Percentiles rank a stretch among this genome's conserved stretches.
Conservation (phyloP, 2,329 filamentous ascomycete species). For the Botrytis sinoallii region DNA sequence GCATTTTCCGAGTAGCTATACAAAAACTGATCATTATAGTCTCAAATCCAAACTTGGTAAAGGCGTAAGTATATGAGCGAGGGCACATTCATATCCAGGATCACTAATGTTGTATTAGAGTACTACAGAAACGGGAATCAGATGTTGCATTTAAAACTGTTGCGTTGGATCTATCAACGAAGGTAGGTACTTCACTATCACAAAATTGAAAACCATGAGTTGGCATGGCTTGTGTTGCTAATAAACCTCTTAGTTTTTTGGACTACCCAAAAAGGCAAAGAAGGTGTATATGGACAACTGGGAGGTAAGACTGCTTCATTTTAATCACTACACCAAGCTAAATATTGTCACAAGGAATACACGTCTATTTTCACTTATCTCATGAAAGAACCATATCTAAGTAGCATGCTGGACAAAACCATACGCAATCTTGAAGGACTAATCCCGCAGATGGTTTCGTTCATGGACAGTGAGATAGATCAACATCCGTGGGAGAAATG, state of each 20-base stretch:
- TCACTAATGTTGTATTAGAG: constrained; percentile 24
- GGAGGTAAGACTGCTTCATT: constrained; percentile 36
- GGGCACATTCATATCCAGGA: background rate
- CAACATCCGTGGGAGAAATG: constrained; percentile 60
- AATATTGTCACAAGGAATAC: background rate
- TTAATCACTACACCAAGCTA: constrained; percentile 29
- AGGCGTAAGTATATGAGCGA: constrained; percentile 22
- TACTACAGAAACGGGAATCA: constrained; percentile 31
- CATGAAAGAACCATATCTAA: constrained; percentile 46
- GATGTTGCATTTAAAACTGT: constrained; percentile 26
- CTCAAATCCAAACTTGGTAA: constrained; percentile 29
- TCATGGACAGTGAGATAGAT: constrained; percentile 57
- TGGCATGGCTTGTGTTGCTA: background rate
- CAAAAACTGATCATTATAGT: constrained; percentile 22
- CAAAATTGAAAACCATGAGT: background rate
- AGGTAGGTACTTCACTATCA: constrained; percentile 20
- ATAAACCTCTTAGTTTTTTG: constrained; percentile 31
- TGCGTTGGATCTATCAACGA: constrained; percentile 26
- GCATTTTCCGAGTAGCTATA: background rate
- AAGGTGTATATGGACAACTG: constrained; percentile 29
- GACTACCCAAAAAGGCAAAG: constrained; percentile 29
- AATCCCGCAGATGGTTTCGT: constrained; percentile 56
- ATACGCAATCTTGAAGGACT: constrained; percentile 43
- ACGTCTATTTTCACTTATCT: constrained; percentile 38
- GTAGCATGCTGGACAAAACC: constrained; percentile 41